Conservation (phyloP, 2,329 filamentous ascomycete genomes). For the Davidsoniella virescens region DNA sequence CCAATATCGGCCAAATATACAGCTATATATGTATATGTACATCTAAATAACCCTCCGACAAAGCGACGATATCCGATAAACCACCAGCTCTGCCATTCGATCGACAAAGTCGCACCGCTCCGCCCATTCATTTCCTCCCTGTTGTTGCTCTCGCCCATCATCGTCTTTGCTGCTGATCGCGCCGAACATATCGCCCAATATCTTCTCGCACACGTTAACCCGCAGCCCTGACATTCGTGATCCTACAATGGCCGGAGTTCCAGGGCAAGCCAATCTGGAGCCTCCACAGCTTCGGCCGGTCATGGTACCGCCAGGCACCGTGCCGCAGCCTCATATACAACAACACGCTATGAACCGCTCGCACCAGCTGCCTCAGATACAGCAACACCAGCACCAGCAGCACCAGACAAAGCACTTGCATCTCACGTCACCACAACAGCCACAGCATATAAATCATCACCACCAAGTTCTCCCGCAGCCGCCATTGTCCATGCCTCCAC, state of each 20-base stretch:
- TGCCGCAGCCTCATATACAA: constrained; percentile 17
- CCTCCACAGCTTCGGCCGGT: background rate
- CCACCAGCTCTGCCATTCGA: background rate
- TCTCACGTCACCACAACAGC: constrained; percentile 13
- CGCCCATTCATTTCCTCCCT: background rate
- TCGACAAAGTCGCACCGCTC: too few species aligned
- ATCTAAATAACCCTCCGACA: too few species aligned
- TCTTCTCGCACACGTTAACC: too few species aligned
- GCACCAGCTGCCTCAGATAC: background rate
- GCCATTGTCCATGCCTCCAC: too few species aligned
- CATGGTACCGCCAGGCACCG: constrained; percentile 4
- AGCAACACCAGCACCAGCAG: background rate
- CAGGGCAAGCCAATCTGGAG: constrained; percentile 1
- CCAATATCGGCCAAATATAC: too few species aligned
- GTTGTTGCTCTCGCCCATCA: background rate
- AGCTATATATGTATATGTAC: too few species aligned
- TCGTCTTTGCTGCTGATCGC: background rate
- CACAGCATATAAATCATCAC: background rate
- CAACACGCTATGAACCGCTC: constrained; percentile 14
- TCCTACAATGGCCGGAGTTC: constrained; percentile 6
- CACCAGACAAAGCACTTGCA: background rate
- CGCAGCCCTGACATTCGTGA: background rate
- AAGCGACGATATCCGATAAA: too few species aligned
- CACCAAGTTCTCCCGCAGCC: constrained; percentile 2
- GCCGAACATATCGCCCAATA: background rate